Evolutionary conservation across 352 stramenopile genomes (phyloP).

Genomic region (Discostella stelligera): DNA sequence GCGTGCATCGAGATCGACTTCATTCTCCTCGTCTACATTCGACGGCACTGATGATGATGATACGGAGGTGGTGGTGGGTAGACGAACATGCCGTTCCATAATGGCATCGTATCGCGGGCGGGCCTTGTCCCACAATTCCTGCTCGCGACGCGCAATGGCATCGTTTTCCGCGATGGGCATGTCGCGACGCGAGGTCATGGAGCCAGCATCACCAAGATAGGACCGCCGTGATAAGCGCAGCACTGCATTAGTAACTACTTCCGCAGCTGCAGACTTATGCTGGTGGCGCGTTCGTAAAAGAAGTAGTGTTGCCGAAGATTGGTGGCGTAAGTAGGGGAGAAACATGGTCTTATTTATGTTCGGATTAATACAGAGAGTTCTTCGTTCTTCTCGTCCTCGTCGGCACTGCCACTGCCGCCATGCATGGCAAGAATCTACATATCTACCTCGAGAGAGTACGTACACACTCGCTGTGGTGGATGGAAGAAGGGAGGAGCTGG

Average conservation of each 20-base stretch:
- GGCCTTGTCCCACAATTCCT: conserved; percentile 64
- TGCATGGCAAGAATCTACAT: too few relatives aligned
- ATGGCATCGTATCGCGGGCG: conserved; percentile 65
- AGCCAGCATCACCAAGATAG: conserved; percentile 68
- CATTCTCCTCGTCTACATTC: conserved; percentile 17
- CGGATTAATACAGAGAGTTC: too few relatives aligned
- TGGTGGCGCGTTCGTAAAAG: not conserved
- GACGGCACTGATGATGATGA: too few relatives aligned
- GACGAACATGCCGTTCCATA: conserved; percentile 58
- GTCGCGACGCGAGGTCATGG: conserved; percentile 47
- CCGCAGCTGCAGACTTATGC: not conserved
- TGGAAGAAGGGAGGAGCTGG: too few relatives aligned
- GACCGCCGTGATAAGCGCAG: not conserved
- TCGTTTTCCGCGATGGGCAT: conserved; percentile 11
- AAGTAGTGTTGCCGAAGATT: not conserved
- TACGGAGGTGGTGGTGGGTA: conserved; percentile 26
- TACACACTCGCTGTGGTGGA: too few relatives aligned
- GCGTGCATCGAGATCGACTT: conserved; percentile 51
- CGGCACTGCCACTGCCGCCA: too few relatives aligned
- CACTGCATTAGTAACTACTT: not conserved
- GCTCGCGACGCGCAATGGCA: conserved; percentile 21
- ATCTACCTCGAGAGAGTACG: too few relatives aligned
- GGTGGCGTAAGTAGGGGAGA: not conserved
- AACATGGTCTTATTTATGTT: not conserved
- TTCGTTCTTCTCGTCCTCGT: too few relatives aligned